Evolutionary conservation across 305 asterid species (phyloP).

Genomic region (Solanum aculeatissimum): DNA sequence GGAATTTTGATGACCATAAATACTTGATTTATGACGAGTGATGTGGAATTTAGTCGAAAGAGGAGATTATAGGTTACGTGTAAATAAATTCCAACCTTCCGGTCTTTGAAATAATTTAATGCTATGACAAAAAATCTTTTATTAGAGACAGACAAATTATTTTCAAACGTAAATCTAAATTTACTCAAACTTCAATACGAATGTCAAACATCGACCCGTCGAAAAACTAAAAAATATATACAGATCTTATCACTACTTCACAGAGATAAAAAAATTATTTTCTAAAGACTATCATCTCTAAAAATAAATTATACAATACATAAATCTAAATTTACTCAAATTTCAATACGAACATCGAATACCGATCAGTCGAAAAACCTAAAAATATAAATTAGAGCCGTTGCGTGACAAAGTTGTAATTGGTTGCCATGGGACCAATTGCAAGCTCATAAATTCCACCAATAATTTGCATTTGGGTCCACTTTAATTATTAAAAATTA

Average conservation of each 20-base stretch:
- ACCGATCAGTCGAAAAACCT: rapidly evolving
- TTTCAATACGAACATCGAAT: rapidly evolving
- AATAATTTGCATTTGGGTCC: constrained; percentile 19
- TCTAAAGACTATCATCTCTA: rapidly evolving
- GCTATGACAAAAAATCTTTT: too few relatives aligned
- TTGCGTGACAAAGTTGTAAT: constrained; percentile 2
- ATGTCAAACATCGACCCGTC: too few relatives aligned
- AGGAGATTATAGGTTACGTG: not conserved
- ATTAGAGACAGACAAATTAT: too few relatives aligned
- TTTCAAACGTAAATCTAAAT: too few relatives aligned
- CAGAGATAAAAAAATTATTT: rapidly evolving
- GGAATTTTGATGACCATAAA: not conserved
- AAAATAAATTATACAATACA: not conserved
- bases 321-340: rapidly evolving
- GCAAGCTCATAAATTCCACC: constrained; percentile 18
- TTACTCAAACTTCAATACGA: too few relatives aligned
- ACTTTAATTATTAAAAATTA: not conserved
- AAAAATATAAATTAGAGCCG: not conserved
- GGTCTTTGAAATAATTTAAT: not conserved
- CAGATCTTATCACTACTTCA: too few relatives aligned
- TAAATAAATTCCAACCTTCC: not conserved
- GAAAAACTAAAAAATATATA: too few relatives aligned
- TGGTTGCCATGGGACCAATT: constrained; percentile 15
- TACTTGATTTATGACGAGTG: not conserved
- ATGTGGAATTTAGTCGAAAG: not conserved